Evolutionary conservation across 352 stramenopile species (phyloP), one percentile per base, ranked within the genome.

Genomic region (Globisporangium abappressorium): DNA sequence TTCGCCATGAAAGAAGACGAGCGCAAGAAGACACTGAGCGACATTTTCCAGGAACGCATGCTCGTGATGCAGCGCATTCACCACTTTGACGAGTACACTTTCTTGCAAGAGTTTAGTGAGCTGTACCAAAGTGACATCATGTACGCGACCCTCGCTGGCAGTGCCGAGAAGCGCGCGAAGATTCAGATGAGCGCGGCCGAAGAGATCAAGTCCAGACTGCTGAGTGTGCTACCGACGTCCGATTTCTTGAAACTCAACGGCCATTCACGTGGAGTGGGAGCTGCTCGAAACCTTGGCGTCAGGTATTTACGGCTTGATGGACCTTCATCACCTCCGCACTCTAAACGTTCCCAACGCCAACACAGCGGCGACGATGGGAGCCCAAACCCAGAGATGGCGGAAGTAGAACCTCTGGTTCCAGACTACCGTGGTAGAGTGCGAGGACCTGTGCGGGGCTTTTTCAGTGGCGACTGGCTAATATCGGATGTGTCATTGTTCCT

Each of bases 1-100:
- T 96, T 96, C 30, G 85, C 82, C 3, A 89, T 95, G 83, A 95
- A 93, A 66, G 85, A 90, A 53, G 87, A 96, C 47, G 87, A 93
- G 65, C 77, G 89, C 12, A 79, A 84, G 56, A 87, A 82, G 64
- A 92, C 76, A 0, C 63, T 95, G 14, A 87, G 80, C 60, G 78
- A 85, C 46, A 66, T 90, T 6, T 95, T 95, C 47, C 83, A 92
- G 71, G 79, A 94, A 26, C 81, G 84, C 2, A 87, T 95, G 84
- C 80, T 92, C 28, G 80, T 78, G 15, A 91, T 93, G 79, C 83
- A 93, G 62, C 77, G 84, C 7, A 77, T 93, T 22, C 85, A 93
- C 49, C 79, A 87, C 62, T 92, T 91, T 55, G 85, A 95, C 63
- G 84, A 91, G 66, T 90, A 90, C 63, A 71, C 65, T 0, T 95